Conservation (phyloP, 805 yeast species). For the Ogataea minuta region DNA sequence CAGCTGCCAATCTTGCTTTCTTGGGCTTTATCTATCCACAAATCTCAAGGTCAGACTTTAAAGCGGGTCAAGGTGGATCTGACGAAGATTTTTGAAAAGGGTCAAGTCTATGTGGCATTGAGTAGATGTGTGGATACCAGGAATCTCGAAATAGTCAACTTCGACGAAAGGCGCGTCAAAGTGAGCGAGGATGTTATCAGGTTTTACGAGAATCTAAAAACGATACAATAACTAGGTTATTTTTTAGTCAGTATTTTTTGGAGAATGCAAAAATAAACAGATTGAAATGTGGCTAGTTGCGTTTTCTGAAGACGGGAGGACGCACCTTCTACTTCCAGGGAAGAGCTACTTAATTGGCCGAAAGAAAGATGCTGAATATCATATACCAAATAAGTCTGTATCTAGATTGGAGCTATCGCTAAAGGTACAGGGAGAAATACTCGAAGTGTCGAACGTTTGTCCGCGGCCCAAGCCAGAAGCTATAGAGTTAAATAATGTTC, state of each 20-base stretch:
- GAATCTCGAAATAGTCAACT: constrained; percentile 62
- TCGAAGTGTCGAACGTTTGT: constrained; percentile 11
- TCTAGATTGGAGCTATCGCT: constrained; percentile 16
- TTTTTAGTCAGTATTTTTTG: not conserved
- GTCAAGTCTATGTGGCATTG: constrained; percentile 81
- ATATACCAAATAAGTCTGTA: constrained; percentile 12
- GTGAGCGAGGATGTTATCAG: constrained; percentile 59
- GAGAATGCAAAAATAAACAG: not conserved
- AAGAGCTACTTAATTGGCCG: constrained; percentile 15
- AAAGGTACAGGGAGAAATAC: constrained; percentile 2
- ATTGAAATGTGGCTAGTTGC: constrained; percentile 16
- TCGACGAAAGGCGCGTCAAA: constrained; percentile 53
- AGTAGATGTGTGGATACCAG: constrained; percentile 74
- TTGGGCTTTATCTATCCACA: constrained; percentile 84
- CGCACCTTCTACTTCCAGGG: constrained; percentile 9
- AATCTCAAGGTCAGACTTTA: constrained; percentile 83
- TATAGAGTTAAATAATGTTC: constrained; percentile 8
- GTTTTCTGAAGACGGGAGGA: constrained; percentile 5
- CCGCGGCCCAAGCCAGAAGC: constrained; percentile 12
- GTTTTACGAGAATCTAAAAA: constrained; percentile 53
- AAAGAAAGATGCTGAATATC: constrained; percentile 17
- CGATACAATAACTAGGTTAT: constrained; percentile 4
- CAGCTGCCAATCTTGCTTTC: constrained; percentile 73
- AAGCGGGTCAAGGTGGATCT: constrained; percentile 69
- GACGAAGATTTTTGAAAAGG: constrained; percentile 67